Percentiles rank a stretch among this genome's conserved stretches.
Conservation (phyloP, 2,329 filamentous ascomycete species). For the Trichoderma semiorbis region DNA sequence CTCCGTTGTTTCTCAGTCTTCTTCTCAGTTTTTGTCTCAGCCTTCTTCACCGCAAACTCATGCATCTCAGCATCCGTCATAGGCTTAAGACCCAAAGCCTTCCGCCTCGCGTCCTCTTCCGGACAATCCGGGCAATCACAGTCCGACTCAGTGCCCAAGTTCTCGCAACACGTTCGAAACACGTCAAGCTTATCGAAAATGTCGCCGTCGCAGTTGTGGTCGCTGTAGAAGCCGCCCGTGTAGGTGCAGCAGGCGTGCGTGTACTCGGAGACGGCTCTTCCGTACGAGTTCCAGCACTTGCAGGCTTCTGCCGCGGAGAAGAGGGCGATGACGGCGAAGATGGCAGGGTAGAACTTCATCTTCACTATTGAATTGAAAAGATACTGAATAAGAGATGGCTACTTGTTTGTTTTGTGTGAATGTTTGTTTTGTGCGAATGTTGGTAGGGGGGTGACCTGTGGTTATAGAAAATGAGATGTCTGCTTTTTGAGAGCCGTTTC, state of each 20-base stretch:
- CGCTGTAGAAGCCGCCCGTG: neutral
- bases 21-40: neutral
- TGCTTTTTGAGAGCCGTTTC: neutral
- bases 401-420: neutral
- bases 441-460: neutral
- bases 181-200: neutral
- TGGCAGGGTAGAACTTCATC: neutral
- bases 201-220: neutral
- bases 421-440: neutral
- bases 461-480: neutral
- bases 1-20: neutral
- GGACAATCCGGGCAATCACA: neutral
- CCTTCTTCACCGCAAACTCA: neutral
- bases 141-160: neutral
- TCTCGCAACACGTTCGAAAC: neutral
- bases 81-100: neutral
- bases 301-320: neutral
- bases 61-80: neutral
- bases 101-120: neutral
- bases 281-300: neutral
- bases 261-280: neutral
- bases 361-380: neutral
- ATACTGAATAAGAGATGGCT: no score
- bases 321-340: neutral
- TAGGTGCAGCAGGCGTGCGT: neutral